A percentile compares a stretch with the other conserved stretches of the same genome.
phyloP scores from a whole-genome alignment of 352 stramenopile genomes.

The Phytophthora pistaciae region DNA sequence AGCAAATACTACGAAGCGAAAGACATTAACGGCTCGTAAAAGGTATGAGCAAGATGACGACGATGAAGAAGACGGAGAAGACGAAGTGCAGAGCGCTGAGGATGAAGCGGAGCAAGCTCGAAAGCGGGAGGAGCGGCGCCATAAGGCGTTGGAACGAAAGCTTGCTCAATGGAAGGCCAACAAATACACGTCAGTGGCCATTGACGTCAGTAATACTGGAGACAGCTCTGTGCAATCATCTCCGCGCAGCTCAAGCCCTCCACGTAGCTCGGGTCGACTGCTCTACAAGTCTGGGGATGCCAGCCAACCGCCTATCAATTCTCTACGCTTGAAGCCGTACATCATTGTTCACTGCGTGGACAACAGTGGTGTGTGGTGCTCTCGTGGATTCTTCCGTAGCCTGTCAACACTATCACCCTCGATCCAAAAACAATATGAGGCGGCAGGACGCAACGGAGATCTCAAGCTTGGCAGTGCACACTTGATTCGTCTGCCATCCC shows the following conservation, averaged over 20 bases:
- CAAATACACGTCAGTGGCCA: constrained; percentile 66
- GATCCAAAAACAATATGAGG: constrained; percentile 75
- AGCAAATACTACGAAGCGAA: constrained; percentile 31
- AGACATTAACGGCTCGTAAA: constrained; percentile 38
- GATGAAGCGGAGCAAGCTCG: constrained; percentile 52
- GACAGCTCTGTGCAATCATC: constrained; percentile 4
- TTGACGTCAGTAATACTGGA: constrained; percentile 18
- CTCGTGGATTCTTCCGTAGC: constrained; percentile 77
- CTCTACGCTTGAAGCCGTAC: constrained; percentile 25
- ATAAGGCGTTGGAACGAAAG: constrained; percentile 56
- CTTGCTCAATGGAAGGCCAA: constrained; percentile 64
- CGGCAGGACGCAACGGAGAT: constrained; percentile 59
- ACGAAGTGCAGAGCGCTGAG: constrained; percentile 40
- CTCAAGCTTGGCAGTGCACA: constrained; percentile 81
- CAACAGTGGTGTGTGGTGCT: constrained; percentile 76
- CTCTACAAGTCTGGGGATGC: constrained; percentile 70
- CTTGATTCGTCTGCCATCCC: constrained; percentile 52
- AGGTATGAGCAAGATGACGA: constrained; percentile 48
- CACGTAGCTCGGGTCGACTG: constrained; percentile 30
- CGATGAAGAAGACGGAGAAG: constrained; percentile 42
- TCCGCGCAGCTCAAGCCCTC: constrained; percentile 3
- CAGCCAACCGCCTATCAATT: constrained; percentile 44
- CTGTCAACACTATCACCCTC: constrained; percentile 58
- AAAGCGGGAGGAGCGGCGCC: constrained; percentile 51
- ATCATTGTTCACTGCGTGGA: constrained; percentile 86